phyloP scores from a whole-genome alignment of 257 asterid genomes.

The Lycium ferocissimum region DNA sequence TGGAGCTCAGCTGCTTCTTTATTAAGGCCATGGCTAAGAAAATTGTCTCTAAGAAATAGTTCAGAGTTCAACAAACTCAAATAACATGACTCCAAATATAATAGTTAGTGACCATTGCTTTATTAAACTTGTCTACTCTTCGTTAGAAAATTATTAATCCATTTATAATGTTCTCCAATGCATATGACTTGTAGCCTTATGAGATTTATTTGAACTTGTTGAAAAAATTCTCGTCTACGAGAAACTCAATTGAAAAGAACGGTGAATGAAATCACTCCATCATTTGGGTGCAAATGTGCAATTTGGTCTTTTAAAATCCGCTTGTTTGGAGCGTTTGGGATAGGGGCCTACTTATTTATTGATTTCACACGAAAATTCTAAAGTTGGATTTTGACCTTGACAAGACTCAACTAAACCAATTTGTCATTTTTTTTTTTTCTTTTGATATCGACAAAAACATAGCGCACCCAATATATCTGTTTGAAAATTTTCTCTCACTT shows the following conservation, averaged over 20 bases:
- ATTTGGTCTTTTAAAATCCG: not conserved
- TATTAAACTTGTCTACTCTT: not conserved
- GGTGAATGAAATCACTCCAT: not conserved
- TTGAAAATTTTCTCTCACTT: not conserved
- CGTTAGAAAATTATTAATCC: not conserved
- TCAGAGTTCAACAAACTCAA: not conserved
- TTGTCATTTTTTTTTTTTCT: not conserved
- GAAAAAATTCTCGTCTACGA: not conserved
- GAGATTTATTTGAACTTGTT: not conserved
- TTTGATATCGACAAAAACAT: not conserved
- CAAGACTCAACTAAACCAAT: not conserved
- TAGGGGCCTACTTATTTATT: not conserved
- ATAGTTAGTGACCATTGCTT: not conserved
- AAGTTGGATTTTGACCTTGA: not conserved
- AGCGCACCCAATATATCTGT: not conserved
- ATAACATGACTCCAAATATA: not conserved
- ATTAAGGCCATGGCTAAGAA: not conserved
- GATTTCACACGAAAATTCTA: not conserved
- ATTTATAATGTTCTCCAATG: too few relatives aligned
- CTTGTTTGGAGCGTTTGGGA: not conserved
- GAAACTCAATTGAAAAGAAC: not conserved
- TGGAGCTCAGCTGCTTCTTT: not conserved
- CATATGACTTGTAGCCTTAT: not conserved
- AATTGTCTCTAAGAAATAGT: not conserved
- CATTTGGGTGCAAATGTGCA: not conserved